Evolutionary conservation across 228 moss, liverwort and hornwort species (phyloP), one percentile per base, ranked within the genome.

Genomic region (Sphagnum fallax): DNA sequence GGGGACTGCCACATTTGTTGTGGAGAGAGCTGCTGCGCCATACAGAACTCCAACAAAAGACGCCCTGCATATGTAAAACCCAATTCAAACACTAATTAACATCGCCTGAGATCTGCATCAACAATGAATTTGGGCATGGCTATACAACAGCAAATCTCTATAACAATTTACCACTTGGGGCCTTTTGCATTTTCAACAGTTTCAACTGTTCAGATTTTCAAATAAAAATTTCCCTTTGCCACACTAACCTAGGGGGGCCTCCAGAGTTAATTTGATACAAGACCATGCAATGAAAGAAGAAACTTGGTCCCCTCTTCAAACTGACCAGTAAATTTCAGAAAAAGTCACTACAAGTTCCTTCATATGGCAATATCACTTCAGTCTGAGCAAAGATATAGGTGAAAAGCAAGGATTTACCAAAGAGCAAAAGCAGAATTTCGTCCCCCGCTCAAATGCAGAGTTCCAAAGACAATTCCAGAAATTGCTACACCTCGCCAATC

Each of bases 401-500:
- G 32, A 32, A 32, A 32, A 32, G 32, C 32, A 32, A 32, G 32
- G 32, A 32, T 51, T 53, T 80, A 88, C 88, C 88, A 88, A 50
- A 75, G 74, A 70, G 84, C 88, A 59, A 84, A 84, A 55, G 88
- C 84, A 67, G 82, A 52, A 58, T 88, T 88, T 59, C 88, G 84
- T 57, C 84, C 82, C 61, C 88, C 88, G 4, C 84, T 63, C 53
- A 82, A 55, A 52, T 84, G 88, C 47, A 95, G 75, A 52, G 77
- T 67, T 63, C 95, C 95, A 69, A 92, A 95, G 57, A 89, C 16
- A 57, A 91, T 16, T 51, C 90, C 95, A 10, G 95, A 81, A 64
- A 81, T 85, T 48, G 77, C 51, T 15, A 80, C 84, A 74, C 95
- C 95, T 66, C 82, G 82, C 92, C 90, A 95, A 75, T 95, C 92